phyloP scores from a whole-genome alignment of 805 yeast genomes.

The Candida koratica region DNA sequence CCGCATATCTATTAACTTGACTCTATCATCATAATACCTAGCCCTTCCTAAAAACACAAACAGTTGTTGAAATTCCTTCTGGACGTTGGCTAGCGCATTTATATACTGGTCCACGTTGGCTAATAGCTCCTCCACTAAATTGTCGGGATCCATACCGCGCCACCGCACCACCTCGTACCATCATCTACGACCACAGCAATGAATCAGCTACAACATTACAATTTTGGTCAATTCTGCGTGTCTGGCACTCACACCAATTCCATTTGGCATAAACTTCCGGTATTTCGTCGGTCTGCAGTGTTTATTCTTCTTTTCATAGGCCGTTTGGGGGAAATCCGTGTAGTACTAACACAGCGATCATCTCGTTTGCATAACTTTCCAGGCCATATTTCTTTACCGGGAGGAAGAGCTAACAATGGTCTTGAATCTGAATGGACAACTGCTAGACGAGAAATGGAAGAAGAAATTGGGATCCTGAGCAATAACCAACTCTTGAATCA shows the following conservation, averaged over 20 bases:
- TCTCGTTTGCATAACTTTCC: slow-evolving; percentile 67
- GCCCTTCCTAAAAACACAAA: neutral
- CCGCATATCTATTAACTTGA: slow-evolving; percentile 3
- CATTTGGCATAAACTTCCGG: slow-evolving; percentile 65
- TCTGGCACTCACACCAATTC: too few relatives aligned
- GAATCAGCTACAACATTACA: slow-evolving; percentile 1
- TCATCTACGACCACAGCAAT: neutral
- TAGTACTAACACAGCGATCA: slow-evolving; percentile 75
- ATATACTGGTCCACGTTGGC: neutral
- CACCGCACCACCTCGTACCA: too few relatives aligned
- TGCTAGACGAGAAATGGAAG: slow-evolving; percentile 79
- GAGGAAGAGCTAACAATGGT: slow-evolving; percentile 80
- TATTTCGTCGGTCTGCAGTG: slow-evolving; percentile 72
- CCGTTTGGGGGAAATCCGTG: slow-evolving; percentile 67
- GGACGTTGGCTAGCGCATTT: neutral
- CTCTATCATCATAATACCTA: slow-evolving; percentile 5
- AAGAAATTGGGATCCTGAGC: slow-evolving; percentile 74
- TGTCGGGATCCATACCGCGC: slow-evolving; percentile 1
- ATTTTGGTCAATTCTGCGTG: slow-evolving; percentile 8
- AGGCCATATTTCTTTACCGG: slow-evolving; percentile 91
- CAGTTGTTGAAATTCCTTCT: neutral
- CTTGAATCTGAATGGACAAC: slow-evolving; percentile 66
- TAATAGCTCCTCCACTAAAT: neutral
- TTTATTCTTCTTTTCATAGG: slow-evolving; percentile 72
- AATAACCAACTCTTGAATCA: slow-evolving; percentile 41